Evolutionary conservation across 805 yeast genomes (phyloP).

Genomic region (Kazachstania martiniae): DNA sequence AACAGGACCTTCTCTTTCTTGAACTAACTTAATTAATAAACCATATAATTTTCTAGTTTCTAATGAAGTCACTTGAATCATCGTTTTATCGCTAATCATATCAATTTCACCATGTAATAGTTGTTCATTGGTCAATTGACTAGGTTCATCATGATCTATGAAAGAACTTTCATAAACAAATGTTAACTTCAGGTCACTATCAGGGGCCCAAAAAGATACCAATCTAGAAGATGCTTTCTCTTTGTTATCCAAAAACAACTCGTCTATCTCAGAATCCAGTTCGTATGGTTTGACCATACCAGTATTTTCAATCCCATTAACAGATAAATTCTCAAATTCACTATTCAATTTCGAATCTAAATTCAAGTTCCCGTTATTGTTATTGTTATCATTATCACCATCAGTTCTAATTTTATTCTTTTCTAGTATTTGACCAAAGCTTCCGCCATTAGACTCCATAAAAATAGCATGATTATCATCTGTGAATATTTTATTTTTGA

Average conservation of each 20-base stretch:
- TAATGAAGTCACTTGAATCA: slow-evolving; percentile 62
- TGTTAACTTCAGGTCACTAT: slow-evolving; percentile 25
- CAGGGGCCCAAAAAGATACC: slow-evolving; percentile 40
- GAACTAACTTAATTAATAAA: slow-evolving; percentile 58
- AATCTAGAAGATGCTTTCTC: slow-evolving; percentile 64
- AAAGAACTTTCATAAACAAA: slow-evolving; percentile 74
- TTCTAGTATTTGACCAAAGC: too few species aligned
- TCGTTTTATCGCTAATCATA: slow-evolving; percentile 67
- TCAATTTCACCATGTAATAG: slow-evolving; percentile 37
- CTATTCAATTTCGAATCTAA: neutral
- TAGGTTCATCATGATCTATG: slow-evolving; percentile 13
- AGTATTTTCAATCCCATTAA: neutral
- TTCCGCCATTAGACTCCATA: slow-evolving; percentile 57
- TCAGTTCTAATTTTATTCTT: neutral
- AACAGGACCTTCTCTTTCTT: slow-evolving; percentile 78
- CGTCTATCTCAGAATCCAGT: slow-evolving; percentile 74
- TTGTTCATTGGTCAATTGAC: slow-evolving; percentile 1
- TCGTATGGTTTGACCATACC: slow-evolving; percentile 28
- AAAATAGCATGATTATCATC: slow-evolving; percentile 77
- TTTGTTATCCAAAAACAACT: slow-evolving; percentile 55
- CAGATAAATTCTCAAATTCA: neutral
- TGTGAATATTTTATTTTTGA: slow-evolving; percentile 69
- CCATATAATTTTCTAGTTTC: slow-evolving; percentile 75
- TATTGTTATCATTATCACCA: neutral
- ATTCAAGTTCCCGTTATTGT: neutral